Conservation (phyloP, 257 asterid species). For the Ophiorrhiza pumila region DNA sequence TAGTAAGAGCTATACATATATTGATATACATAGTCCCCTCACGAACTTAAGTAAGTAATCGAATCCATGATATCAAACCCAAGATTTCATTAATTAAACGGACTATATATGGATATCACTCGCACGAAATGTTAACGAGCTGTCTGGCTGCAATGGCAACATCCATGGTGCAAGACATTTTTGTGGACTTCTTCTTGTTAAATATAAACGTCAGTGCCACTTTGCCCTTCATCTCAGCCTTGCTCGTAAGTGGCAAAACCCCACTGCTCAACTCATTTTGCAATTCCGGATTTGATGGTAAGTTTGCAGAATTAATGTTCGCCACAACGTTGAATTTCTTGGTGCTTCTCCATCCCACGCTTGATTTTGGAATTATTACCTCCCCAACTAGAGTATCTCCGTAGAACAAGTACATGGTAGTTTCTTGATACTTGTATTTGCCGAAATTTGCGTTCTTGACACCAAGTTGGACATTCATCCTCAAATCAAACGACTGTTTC, state of each 20-base stretch:
- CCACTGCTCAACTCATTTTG: conserved; percentile 25
- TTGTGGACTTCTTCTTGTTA: conserved; percentile 34
- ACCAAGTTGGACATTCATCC: conserved; percentile 24
- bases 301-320: conserved; percentile 12
- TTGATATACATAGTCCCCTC: too few relatives aligned
- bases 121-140: background rate
- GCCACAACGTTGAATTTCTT: conserved; percentile 17
- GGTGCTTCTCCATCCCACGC: conserved; percentile 25
- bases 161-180: conserved; percentile 34
- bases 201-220: conserved; percentile 34
- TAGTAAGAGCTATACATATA: too few relatives aligned
- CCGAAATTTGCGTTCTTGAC: conserved; percentile 47
- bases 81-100: too few relatives aligned
- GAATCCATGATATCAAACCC: too few relatives aligned
- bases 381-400: conserved; percentile 23
- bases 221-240: conserved; percentile 35
- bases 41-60: too few relatives aligned
- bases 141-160: background rate
- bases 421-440: conserved; percentile 26
- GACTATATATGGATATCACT: background rate
- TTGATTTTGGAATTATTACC: conserved; percentile 13
- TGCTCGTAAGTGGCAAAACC: conserved; percentile 23
- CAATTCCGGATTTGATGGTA: background rate
- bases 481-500: conserved; percentile 20
- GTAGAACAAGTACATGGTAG: conserved; percentile 27